Conservation (phyloP, 345 rosid species). For the Lepidium didymum region DNA sequence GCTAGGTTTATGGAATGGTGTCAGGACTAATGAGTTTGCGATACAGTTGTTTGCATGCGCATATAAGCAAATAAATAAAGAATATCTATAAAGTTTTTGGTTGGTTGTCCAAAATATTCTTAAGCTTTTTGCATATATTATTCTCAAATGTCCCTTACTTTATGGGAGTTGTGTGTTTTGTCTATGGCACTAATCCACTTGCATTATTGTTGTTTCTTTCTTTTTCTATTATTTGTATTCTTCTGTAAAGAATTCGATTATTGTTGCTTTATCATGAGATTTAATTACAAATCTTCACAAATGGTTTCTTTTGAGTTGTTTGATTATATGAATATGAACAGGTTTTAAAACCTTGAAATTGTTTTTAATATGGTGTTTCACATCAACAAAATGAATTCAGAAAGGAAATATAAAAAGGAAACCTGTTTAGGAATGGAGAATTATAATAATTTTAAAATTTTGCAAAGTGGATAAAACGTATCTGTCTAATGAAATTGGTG, state of each 20-base stretch:
- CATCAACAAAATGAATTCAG: too few species aligned
- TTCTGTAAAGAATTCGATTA: too few species aligned
- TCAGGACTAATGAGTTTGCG: background rate
- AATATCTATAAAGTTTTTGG: constrained; percentile 7
- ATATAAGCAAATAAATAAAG: background rate
- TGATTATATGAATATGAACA: background rate
- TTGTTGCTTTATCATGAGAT: background rate
- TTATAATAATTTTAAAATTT: too few species aligned
- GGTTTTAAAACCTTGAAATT: background rate
- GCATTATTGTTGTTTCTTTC: background rate
- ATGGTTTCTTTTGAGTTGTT: background rate
- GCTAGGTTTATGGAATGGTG: background rate
- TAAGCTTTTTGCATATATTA: constrained; percentile 3
- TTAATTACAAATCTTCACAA: background rate
- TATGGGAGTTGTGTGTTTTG: constrained; percentile 16
- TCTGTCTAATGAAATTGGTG: too few species aligned
- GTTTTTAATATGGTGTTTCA: background rate
- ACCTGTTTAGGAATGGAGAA: too few species aligned
- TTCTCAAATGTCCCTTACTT: constrained; percentile 13
- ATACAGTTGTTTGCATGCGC: constrained; percentile 13
- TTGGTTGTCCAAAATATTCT: constrained; percentile 27
- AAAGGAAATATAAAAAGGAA: too few species aligned
- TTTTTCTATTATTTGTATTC: too few species aligned
- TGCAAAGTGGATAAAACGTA: too few species aligned
- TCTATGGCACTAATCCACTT: background rate